phyloP scores from a whole-genome alignment of 164 flowering plant species.

The Santalum album region DNA sequence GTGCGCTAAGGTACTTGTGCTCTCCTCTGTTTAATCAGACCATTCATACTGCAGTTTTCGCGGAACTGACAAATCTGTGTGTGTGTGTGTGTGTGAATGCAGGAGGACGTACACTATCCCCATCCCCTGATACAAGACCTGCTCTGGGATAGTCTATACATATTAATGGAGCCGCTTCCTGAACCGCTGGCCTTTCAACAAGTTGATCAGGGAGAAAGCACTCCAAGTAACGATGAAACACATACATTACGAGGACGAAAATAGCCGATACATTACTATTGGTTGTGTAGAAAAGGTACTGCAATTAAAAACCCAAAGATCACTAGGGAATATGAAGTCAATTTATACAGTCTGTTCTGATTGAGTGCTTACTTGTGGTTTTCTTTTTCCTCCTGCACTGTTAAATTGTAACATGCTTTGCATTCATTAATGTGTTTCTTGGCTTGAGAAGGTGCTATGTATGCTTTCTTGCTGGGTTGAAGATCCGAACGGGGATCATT shows the following conservation, averaged over 20 bases:
- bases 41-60: too few relatives aligned
- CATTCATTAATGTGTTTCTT: background rate
- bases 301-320: too few relatives aligned
- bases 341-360: too few relatives aligned
- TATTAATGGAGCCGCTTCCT: conserved; percentile 25
- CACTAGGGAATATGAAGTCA: too few relatives aligned
- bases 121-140: conserved; percentile 30
- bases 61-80: too few relatives aligned
- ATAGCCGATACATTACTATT: conserved; percentile 25
- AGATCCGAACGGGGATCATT: conserved; percentile 1
- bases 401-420: background rate
- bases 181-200: conserved; percentile 28
- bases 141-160: conserved; percentile 26
- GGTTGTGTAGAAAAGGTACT: conserved; percentile 28
- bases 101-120: conserved; percentile 39
- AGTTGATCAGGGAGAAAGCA: conserved; percentile 21
- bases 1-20: conserved; percentile 24
- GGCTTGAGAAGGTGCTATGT: background rate
- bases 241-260: conserved; percentile 36
- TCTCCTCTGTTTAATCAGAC: background rate
- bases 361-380: too few relatives aligned
- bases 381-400: too few relatives aligned
- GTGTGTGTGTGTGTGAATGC: conserved; percentile 3
- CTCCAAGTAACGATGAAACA: conserved; percentile 23
- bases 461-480: conserved; percentile 1